A percentile compares a stretch with the other conserved stretches of the same genome.
These are phyloP conservation scores for Penstemon davidsonii DNA, from an alignment of 257 asterid species.

Conservation along the genomic window DNA sequence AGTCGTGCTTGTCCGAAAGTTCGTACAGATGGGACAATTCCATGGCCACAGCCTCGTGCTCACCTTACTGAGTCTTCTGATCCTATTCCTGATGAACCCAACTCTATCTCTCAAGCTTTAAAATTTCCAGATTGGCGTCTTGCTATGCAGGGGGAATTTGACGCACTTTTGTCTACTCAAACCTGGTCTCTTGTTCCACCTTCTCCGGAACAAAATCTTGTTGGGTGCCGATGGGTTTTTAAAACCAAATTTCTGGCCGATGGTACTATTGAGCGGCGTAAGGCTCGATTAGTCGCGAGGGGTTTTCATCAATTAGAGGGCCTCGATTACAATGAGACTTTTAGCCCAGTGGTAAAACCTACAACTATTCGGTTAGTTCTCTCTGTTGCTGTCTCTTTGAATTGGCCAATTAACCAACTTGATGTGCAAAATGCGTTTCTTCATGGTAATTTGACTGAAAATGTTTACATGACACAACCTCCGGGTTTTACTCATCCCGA, in stretches of 20 bases:
- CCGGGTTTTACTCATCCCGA: neutral
- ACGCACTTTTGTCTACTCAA: neutral
- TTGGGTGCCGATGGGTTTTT: neutral
- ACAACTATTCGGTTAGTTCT: neutral
- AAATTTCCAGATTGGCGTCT: neutral
- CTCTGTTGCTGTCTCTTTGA: neutral
- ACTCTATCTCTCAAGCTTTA: too few relatives aligned
- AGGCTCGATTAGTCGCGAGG: neutral
- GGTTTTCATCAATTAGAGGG: neutral
- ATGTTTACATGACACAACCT: neutral
- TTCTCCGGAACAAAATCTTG: neutral
- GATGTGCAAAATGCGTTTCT: slow-evolving; percentile 1
- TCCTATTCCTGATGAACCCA: neutral
- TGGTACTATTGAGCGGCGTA: neutral
- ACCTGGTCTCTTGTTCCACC: neutral
- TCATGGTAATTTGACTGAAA: neutral
- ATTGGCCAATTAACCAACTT: neutral
- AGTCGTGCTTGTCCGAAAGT: too few relatives aligned
- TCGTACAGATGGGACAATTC: too few relatives aligned
- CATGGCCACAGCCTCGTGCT: too few relatives aligned
- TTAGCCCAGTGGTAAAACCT: neutral
- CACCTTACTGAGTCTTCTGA: too few relatives aligned
- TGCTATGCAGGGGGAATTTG: neutral
- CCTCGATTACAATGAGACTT: neutral
- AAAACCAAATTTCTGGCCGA: neutral